Conservation (phyloP, 2,329 filamentous ascomycete species). For the Coniochaeta ligniaria region DNA sequence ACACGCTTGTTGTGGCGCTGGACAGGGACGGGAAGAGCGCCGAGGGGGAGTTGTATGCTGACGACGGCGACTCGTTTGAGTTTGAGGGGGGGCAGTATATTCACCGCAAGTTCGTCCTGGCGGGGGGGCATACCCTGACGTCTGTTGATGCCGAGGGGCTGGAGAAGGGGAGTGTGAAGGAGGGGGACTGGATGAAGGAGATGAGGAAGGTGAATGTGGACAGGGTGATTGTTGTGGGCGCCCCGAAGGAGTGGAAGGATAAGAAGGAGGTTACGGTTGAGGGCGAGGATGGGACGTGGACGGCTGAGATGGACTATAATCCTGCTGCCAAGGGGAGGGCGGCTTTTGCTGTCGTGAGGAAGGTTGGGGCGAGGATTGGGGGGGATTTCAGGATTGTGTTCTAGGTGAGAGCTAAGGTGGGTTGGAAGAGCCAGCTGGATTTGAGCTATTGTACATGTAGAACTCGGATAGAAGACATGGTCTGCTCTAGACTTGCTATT, state of each 20-base stretch:
- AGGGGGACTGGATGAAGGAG: constrained; percentile 67
- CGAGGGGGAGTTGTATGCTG: constrained; percentile 77
- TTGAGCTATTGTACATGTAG: neutral
- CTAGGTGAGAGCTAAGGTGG: neutral
- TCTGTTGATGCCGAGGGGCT: constrained; percentile 60
- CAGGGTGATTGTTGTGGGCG: constrained; percentile 77
- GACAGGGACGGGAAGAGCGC: constrained; percentile 56
- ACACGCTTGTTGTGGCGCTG: constrained; percentile 78
- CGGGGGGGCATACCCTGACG: constrained; percentile 48
- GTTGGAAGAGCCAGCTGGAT: neutral
- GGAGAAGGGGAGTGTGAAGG: constrained; percentile 49
- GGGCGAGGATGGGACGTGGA: constrained; percentile 45
- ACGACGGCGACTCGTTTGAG: constrained; percentile 91
- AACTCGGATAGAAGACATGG: neutral
- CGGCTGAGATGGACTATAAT: constrained; percentile 54
- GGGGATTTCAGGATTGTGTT: constrained; percentile 40
- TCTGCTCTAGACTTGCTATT: neutral
- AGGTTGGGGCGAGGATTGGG: constrained; percentile 43
- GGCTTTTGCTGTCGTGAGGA: constrained; percentile 45
- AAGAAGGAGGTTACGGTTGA: constrained; percentile 52
- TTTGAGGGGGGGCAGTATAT: constrained; percentile 82
- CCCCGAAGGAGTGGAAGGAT: constrained; percentile 62
- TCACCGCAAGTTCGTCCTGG: constrained; percentile 70
- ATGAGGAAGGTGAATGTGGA: constrained; percentile 77
- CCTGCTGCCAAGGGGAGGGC: constrained; percentile 37